Conservation (phyloP, 139 green algal species). For the Ulvella scutata region DNA sequence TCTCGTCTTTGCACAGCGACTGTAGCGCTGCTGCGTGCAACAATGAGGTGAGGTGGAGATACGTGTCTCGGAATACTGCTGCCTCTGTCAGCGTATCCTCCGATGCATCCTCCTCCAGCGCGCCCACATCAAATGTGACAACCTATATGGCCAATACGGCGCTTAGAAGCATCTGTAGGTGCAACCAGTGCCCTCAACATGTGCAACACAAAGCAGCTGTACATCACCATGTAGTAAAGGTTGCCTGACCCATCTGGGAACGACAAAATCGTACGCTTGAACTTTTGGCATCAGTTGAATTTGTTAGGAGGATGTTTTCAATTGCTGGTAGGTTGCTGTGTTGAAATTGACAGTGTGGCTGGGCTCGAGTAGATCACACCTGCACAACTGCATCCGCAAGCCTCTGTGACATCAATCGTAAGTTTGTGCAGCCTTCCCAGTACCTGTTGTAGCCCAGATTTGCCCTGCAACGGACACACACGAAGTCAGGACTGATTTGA, state of each 20-base stretch:
- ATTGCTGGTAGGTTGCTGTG: no score
- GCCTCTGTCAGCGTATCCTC: not conserved
- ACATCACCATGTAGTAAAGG: no score
- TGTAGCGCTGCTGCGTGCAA: slow-evolving; percentile 11
- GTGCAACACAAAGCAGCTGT: no score
- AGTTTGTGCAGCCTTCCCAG: slow-evolving; percentile 10
- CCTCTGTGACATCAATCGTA: slow-evolving; percentile 9
- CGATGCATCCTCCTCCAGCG: not conserved
- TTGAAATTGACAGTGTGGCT: not conserved
- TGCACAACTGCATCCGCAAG: slow-evolving; percentile 12
- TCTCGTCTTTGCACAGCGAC: slow-evolving; percentile 5
- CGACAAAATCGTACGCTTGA: no score
- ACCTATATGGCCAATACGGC: no score
- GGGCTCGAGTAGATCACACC: no score
- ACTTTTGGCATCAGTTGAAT: no score
- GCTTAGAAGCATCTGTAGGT: no score
- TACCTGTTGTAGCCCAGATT: slow-evolving; percentile 10
- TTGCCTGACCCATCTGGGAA: no score
- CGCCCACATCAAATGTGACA: not conserved
- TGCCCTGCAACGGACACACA: not conserved
- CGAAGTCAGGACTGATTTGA: not conserved
- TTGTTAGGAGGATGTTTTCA: no score
- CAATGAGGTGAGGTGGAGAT: slow-evolving; percentile 12
- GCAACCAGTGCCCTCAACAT: no score
- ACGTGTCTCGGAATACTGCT: not conserved